Conservation (phyloP, 495 filamentous ascomycete species). For the Pseudotulostoma volvatum region DNA sequence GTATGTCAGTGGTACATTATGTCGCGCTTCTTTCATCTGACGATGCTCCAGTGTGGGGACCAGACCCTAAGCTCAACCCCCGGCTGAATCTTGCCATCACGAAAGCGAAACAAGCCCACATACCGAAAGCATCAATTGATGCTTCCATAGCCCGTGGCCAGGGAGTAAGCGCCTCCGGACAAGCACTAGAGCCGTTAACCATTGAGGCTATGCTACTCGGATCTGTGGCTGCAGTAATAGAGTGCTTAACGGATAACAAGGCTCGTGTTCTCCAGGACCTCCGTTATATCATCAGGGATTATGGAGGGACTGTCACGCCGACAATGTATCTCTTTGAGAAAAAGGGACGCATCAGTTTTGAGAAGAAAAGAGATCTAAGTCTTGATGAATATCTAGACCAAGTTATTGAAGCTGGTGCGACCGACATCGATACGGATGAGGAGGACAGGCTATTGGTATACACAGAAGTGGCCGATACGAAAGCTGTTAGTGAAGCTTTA, state of each 20-base stretch:
- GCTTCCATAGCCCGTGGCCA: conserved; percentile 73
- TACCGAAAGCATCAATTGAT: conserved; percentile 74
- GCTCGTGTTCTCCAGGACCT: conserved; percentile 54
- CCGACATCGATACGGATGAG: conserved; percentile 58
- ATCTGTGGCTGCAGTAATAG: conserved; percentile 63
- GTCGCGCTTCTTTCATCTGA: background rate
- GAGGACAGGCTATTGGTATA: conserved; percentile 55
- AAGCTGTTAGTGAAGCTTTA: conserved; percentile 44
- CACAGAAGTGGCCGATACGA: conserved; percentile 56
- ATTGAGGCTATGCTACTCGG: conserved; percentile 73
- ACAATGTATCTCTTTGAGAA: conserved; percentile 74
- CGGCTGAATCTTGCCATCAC: conserved; percentile 54
- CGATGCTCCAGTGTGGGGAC: conserved; percentile 37
- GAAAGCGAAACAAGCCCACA: conserved; percentile 68
- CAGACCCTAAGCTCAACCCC: conserved; percentile 56
- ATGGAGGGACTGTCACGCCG: conserved; percentile 49
- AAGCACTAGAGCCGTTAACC: conserved; percentile 52
- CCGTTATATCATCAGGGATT: conserved; percentile 46
- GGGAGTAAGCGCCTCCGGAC: conserved; percentile 56
- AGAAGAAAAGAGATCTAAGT: conserved; percentile 39
- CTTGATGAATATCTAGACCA: conserved; percentile 68
- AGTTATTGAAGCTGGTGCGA: conserved; percentile 70
- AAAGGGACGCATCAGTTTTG: conserved; percentile 53
- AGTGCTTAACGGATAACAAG: conserved; percentile 72
- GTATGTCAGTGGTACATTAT: conserved; percentile 20